These are phyloP conservation scores for Solanum sejunctum DNA, from an alignment of 257 asterid species.

Conservation along the genomic window DNA sequence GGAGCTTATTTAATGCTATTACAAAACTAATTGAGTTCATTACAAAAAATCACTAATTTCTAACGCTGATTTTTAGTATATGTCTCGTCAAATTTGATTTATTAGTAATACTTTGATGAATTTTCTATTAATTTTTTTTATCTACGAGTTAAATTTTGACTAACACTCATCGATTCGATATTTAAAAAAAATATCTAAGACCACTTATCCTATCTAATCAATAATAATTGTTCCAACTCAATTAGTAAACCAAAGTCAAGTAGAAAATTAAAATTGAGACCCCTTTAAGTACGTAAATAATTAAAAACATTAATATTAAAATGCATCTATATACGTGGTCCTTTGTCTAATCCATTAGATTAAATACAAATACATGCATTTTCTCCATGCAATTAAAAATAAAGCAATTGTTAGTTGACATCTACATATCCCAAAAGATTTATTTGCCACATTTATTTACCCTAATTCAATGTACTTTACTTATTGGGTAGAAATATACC, in stretches of 20 bases:
- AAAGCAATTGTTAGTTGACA: not conserved
- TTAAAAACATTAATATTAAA: not conserved
- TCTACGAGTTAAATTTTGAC: not conserved
- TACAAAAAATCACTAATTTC: not conserved
- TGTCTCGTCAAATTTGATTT: not conserved
- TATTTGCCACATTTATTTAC: not conserved
- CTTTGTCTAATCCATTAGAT: not conserved
- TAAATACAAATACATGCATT: not conserved
- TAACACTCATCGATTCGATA: not conserved
- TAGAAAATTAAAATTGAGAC: not conserved
- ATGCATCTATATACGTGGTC: not conserved
- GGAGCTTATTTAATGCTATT: not conserved
- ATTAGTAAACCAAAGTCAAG: not conserved
- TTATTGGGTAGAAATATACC: not conserved
- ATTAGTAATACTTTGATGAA: too few species aligned
- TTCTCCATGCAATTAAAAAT: not conserved
- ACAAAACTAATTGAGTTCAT: not conserved
- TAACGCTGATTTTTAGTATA: rapidly evolving
- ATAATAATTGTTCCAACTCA: not conserved
- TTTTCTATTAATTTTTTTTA: not conserved
- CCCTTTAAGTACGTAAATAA: not conserved
- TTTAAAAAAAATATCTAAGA: not conserved
- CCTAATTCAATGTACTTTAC: not conserved
- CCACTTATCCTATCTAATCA: not conserved
- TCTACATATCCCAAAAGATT: not conserved